phyloP scores from a whole-genome alignment of 192 early-diverging fungal genomes.

The Coemansia sp. region DNA sequence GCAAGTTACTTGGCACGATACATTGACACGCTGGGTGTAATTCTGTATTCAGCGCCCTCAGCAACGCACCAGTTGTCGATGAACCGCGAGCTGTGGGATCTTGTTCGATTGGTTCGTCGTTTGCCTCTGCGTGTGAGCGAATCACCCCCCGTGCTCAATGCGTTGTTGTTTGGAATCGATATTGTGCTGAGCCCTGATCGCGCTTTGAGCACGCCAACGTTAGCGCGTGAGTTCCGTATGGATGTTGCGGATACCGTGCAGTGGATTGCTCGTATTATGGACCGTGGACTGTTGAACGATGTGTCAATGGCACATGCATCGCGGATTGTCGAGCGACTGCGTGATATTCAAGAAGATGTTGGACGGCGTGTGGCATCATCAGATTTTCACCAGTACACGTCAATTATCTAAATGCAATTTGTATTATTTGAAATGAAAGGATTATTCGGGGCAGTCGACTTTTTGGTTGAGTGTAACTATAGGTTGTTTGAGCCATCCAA shows the following conservation, averaged over 20 bases:
- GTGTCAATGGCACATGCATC: conserved; percentile 23
- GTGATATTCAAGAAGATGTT: conserved; percentile 38
- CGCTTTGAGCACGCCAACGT: conserved; percentile 29
- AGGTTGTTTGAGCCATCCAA: conserved; percentile 47
- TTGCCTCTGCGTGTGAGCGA: conserved; percentile 13
- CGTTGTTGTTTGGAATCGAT: conserved; percentile 48
- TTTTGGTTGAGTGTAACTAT: conserved; percentile 50
- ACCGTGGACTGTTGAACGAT: conserved; percentile 5
- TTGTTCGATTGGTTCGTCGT: conserved; percentile 28
- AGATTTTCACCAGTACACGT: conserved; percentile 21
- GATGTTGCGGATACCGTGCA: conserved; percentile 31
- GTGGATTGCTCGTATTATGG: conserved; percentile 32
- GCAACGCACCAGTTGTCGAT: conserved; percentile 41
- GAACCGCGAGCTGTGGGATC: conserved; percentile 48
- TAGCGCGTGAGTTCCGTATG: conserved; percentile 40
- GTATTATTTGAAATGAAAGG: not conserved
- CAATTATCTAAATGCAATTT: conserved; percentile 12
- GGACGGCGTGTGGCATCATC: conserved; percentile 12
- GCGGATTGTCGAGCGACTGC: conserved; percentile 28
- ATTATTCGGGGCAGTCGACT: conserved; percentile 45
- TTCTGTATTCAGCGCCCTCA: conserved; percentile 31
- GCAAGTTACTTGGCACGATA: conserved; percentile 30
- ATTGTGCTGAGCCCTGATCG: conserved; percentile 37
- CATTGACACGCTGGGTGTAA: conserved; percentile 42
- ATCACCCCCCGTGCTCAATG: conserved; percentile 39